Conservation (phyloP, 2,329 filamentous ascomycete genomes). For the Lachnellula hyalina region DNA sequence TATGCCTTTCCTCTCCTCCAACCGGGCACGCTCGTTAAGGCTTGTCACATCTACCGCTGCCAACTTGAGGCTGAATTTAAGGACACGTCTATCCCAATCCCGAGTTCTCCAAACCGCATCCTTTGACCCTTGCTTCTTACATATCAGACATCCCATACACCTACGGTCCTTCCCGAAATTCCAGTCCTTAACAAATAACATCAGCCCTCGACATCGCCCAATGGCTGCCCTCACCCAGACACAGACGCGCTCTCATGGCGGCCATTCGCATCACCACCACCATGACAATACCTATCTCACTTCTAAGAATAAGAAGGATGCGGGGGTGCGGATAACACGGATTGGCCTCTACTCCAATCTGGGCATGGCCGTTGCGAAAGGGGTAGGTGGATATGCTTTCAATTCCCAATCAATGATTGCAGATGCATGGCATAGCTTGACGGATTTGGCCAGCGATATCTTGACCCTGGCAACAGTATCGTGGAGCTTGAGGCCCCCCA, state of each 20-base stretch:
- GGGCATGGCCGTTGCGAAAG: conserved; percentile 90
- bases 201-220: conserved; percentile 20
- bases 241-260: conserved; percentile 38
- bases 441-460: conserved; percentile 90
- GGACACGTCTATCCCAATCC: conserved; percentile 29
- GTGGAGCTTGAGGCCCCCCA: conserved; percentile 83
- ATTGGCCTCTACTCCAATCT: conserved; percentile 87
- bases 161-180: conserved; percentile 22
- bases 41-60: conserved; percentile 17
- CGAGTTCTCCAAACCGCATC: conserved; percentile 28
- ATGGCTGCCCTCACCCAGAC: conserved; percentile 30
- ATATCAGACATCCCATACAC: conserved; percentile 12
- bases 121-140: conserved; percentile 15
- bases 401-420: conserved; percentile 90
- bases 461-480: conserved; percentile 92
- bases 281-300: conserved; percentile 82
- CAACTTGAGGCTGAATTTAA: conserved; percentile 24
- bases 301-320: conserved; percentile 81
- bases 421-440: conserved; percentile 92
- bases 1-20: conserved; percentile 26
- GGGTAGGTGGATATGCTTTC: conserved; percentile 86
- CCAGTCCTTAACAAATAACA: conserved; percentile 20
- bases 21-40: conserved; percentile 26
- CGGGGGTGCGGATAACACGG: conserved; percentile 87
- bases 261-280: conserved; percentile 63